Percentiles rank a stretch among this genome's conserved stretches.
Conservation (phyloP, 331 rosid species). For the Arachis monticola region DNA sequence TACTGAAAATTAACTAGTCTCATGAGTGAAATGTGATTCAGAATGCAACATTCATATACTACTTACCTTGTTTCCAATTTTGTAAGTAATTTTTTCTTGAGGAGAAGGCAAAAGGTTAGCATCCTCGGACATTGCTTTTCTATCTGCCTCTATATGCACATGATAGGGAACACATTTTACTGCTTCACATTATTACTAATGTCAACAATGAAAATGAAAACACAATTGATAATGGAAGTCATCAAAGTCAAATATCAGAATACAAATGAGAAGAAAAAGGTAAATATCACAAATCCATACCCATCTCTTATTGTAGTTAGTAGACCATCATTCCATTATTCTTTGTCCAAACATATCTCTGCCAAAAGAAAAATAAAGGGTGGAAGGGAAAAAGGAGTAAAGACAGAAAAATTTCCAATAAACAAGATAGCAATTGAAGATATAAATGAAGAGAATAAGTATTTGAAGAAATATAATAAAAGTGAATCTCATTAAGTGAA, state of each 20-base stretch:
- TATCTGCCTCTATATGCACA: slow-evolving; percentile 97
- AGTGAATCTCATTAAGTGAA: slow-evolving; percentile 26
- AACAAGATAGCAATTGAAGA: neutral
- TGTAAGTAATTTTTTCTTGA: slow-evolving; percentile 77
- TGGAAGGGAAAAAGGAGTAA: neutral
- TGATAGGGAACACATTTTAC: slow-evolving; percentile 43
- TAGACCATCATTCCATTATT: slow-evolving; percentile 92
- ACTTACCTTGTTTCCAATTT: slow-evolving; percentile 87
- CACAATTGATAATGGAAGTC: slow-evolving; percentile 21
- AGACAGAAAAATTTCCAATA: neutral
- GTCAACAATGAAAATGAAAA: slow-evolving; percentile 34
- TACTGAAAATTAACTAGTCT: slow-evolving; percentile 12
- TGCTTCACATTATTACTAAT: slow-evolving; percentile 39
- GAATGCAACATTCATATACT: slow-evolving; percentile 15
- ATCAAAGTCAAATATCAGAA: slow-evolving; percentile 41
- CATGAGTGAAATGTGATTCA: slow-evolving; percentile 5
- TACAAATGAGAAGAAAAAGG: slow-evolving; percentile 29
- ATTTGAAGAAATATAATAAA: slow-evolving; percentile 22
- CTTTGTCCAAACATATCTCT: slow-evolving; percentile 75
- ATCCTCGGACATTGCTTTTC: slow-evolving; percentile 77
- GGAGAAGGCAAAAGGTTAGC: slow-evolving; percentile 52
- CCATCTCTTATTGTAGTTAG: slow-evolving; percentile 92
- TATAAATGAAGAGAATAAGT: slow-evolving; percentile 27
- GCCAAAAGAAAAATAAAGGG: neutral
- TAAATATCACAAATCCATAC: slow-evolving; percentile 51